Percentiles rank a stretch among this genome's conserved stretches.
phyloP scores from a whole-genome alignment of 352 stramenopile genomes.

The Globisporangium middletonii region DNA sequence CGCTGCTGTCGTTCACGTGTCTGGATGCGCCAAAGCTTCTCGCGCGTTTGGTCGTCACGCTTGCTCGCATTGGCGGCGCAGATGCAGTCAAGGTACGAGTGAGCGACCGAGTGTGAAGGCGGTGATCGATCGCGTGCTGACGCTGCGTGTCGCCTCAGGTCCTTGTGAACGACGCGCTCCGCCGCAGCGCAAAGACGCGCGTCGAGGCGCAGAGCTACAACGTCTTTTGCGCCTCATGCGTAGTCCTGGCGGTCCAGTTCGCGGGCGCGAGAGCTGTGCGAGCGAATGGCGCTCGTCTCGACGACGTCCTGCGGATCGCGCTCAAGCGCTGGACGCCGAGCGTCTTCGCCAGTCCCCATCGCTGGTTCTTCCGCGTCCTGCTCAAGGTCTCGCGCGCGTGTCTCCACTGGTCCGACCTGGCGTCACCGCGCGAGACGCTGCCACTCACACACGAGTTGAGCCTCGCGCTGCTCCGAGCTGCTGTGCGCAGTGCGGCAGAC shows the following conservation, averaged over 20 bases:
- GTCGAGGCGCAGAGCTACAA: slow-evolving; percentile 20
- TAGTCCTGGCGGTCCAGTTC: slow-evolving; percentile 24
- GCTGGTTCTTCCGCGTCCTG: slow-evolving; percentile 10
- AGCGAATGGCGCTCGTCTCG: neutral
- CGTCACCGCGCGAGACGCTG: neutral
- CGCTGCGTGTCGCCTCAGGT: slow-evolving; percentile 9
- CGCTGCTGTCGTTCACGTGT: slow-evolving; percentile 22
- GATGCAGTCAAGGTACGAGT: slow-evolving; percentile 36
- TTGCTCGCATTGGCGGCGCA: slow-evolving; percentile 29
- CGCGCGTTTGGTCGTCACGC: slow-evolving; percentile 27
- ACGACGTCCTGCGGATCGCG: slow-evolving; percentile 5
- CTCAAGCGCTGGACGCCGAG: slow-evolving; percentile 1
- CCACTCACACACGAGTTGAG: slow-evolving; percentile 9
- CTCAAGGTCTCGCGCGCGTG: slow-evolving; percentile 14
- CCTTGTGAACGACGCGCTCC: slow-evolving; percentile 20
- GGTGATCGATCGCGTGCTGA: neutral
- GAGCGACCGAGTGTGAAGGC: neutral
- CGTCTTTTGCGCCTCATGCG: slow-evolving; percentile 39
- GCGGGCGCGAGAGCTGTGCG: neutral
- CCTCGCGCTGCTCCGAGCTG: slow-evolving; percentile 6
- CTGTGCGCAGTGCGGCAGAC: neutral
- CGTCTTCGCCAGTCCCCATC: neutral
- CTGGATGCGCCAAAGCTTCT: slow-evolving; percentile 17
- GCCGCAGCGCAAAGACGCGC: slow-evolving; percentile 10
- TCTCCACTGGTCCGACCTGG: slow-evolving; percentile 5